Conservation (phyloP, 305 asterid genomes). For the Fraxinus xanthoxyloides region DNA sequence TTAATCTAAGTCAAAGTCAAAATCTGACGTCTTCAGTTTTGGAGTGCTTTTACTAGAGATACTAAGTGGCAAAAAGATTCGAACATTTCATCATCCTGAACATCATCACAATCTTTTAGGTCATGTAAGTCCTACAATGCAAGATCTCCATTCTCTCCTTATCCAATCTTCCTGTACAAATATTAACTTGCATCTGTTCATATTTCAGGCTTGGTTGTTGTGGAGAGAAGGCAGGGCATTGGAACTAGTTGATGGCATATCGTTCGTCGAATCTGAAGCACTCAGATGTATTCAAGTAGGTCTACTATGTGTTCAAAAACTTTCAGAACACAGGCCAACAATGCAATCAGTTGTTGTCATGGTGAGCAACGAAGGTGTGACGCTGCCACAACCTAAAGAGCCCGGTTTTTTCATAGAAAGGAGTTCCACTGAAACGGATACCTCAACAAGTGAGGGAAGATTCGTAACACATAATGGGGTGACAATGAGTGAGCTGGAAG, state of each 20-base stretch:
- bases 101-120: constrained; percentile 33
- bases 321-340: no score
- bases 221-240: constrained; percentile 25
- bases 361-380: constrained; percentile 16
- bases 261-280: constrained; percentile 14
- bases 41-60: constrained; percentile 4
- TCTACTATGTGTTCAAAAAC: no score
- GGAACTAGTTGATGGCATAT: constrained; percentile 24
- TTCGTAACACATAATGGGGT: background rate
- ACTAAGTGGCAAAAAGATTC: constrained; percentile 25
- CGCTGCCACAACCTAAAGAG: constrained; percentile 27
- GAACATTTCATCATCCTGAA: constrained; percentile 20
- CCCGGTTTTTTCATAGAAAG: constrained; percentile 31
- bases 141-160: background rate
- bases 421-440: background rate
- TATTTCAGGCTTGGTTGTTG: constrained; percentile 22
- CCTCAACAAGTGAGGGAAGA: background rate
- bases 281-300: background rate
- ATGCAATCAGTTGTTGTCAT: no score
- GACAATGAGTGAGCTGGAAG: background rate
- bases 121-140: constrained; percentile 39
- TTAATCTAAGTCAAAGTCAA: no score
- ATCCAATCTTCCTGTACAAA: background rate
- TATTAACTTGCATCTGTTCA: background rate
- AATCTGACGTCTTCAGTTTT: constrained; percentile 39